Evolutionary conservation across 1,139 yeast genomes (phyloP).

Genomic region (Debaryomyces sp.): DNA sequence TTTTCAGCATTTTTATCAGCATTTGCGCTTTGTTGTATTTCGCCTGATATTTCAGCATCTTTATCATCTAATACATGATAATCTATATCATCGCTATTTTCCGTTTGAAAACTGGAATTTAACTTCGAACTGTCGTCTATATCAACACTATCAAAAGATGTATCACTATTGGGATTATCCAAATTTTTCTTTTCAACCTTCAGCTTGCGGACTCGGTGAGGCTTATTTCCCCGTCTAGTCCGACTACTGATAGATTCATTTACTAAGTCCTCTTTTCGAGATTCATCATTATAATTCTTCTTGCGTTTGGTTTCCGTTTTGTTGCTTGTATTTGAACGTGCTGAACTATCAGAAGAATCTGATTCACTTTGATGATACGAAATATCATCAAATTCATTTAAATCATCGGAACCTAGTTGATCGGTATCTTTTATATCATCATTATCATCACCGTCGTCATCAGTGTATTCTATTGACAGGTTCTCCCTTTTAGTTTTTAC

Average conservation of each 20-base stretch:
- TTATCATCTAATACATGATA: neutral
- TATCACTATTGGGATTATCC: neutral
- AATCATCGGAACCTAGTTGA: neutral
- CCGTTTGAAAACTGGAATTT: neutral
- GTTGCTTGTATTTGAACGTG: neutral
- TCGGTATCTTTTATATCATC: neutral
- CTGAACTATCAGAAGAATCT: neutral
- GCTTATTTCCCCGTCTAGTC: neutral
- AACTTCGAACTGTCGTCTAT: neutral
- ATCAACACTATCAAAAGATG: neutral
- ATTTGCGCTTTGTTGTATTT: neutral
- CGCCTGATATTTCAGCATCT: neutral
- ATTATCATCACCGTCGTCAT: neutral
- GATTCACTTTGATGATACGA: neutral
- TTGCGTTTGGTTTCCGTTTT: neutral
- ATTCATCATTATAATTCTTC: slow-evolving; percentile 26
- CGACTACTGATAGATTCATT: slow-evolving; percentile 22
- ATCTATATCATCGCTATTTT: neutral
- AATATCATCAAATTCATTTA: slow-evolving; percentile 4
- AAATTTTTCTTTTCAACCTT: neutral
- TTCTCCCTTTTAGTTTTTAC: neutral
- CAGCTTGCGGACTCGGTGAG: neutral
- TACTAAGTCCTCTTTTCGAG: slow-evolving; percentile 27
- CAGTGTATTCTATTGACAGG: neutral
- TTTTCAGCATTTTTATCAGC: neutral